Conservation (phyloP, 768 basidiomycete species). For the Lentinula raphanica region DNA sequence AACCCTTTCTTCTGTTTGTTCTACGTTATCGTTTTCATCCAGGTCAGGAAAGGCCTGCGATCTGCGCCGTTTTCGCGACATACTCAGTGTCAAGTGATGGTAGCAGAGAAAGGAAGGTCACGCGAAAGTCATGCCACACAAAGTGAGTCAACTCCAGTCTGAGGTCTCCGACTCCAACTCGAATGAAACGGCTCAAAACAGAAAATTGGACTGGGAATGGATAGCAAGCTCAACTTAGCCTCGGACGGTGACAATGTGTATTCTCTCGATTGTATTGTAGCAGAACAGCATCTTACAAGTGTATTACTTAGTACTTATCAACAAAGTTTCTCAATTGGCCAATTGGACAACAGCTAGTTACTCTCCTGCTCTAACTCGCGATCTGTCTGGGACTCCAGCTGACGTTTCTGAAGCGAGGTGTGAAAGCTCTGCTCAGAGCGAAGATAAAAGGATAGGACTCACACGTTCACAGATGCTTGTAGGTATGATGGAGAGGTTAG, state of each 20-base stretch:
- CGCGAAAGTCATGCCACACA: neutral
- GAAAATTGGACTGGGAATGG: too few species aligned
- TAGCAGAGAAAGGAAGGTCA: neutral
- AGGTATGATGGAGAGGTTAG: neutral
- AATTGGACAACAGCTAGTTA: neutral
- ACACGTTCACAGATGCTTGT: neutral
- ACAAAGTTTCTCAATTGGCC: too few species aligned
- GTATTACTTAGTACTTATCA: too few species aligned
- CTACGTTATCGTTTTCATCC: neutral
- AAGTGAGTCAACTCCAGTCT: too few species aligned
- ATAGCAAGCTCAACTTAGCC: too few species aligned
- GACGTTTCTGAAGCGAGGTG: slow-evolving; percentile 1
- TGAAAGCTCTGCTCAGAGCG: too few species aligned
- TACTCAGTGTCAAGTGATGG: neutral
- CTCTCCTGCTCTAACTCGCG: neutral
- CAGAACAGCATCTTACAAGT: too few species aligned
- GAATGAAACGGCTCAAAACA: too few species aligned
- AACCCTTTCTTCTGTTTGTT: neutral
- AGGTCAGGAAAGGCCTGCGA: slow-evolving; percentile 2
- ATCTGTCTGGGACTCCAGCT: neutral
- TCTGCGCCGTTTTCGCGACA: slow-evolving; percentile 1
- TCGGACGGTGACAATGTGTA: too few species aligned
- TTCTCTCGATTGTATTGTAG: too few species aligned
- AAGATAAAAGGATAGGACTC: neutral
- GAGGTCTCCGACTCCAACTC: too few species aligned